These are phyloP conservation scores for Neurospora cerealis DNA, from an alignment of 495 filamentous ascomycete species.

Conservation along the genomic window DNA sequence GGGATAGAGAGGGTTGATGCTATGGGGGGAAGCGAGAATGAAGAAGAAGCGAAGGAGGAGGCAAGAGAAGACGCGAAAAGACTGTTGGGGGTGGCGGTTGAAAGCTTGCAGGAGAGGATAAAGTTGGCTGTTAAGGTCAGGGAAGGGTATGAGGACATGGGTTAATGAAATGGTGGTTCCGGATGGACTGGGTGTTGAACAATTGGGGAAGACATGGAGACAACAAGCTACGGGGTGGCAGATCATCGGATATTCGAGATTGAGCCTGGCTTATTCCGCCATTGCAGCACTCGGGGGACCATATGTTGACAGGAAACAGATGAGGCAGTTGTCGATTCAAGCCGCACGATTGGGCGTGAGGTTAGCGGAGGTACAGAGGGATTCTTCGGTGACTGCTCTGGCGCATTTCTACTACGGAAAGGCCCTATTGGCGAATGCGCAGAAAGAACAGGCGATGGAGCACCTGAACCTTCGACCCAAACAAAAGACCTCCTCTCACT, in stretches of 20 bases:
- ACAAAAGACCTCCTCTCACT: too few species aligned
- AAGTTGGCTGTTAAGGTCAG: neutral
- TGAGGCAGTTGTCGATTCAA: neutral
- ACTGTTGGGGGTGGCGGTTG: neutral
- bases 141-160: neutral
- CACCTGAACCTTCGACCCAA: neutral
- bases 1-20: neutral
- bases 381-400: neutral
- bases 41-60: neutral
- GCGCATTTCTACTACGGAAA: conserved; percentile 4
- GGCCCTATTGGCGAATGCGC: neutral
- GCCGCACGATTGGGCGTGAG: neutral
- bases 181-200: too few species aligned
- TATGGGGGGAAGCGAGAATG: neutral
- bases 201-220: too few species aligned
- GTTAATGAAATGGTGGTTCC: neutral
- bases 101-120: conserved; percentile 2
- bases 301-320: neutral
- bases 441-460: neutral
- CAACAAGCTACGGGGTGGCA: conserved; percentile 1
- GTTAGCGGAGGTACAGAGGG: neutral
- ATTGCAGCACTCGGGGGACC: neutral
- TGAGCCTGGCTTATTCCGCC: conserved; percentile 8
- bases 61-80: neutral
- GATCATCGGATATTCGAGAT: conserved; percentile 9